phyloP scores from a whole-genome alignment of 352 stramenopile species.

The Phytophthora agathidicida region DNA sequence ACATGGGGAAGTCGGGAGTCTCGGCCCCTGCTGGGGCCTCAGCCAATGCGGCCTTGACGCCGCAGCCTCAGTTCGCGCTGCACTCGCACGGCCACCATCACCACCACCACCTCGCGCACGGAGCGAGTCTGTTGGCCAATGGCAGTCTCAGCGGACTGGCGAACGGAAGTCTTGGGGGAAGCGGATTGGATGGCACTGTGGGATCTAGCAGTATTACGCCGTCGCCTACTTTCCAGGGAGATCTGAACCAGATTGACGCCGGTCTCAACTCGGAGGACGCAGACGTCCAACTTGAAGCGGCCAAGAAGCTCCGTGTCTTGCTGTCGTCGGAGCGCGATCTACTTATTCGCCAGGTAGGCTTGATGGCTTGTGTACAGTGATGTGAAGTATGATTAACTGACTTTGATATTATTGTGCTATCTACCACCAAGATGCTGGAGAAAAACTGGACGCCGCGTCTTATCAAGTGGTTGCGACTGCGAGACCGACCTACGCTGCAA shows the following conservation, averaged over 20 bases:
- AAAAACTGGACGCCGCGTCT: conserved; percentile 89
- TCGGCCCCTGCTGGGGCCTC: neutral
- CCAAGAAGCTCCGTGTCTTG: conserved; percentile 88
- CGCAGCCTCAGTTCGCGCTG: conserved; percentile 57
- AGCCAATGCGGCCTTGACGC: conserved; percentile 18
- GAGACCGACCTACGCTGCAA: conserved; percentile 85
- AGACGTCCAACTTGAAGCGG: conserved; percentile 82
- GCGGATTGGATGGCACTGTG: conserved; percentile 40
- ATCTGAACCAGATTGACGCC: conserved; percentile 83
- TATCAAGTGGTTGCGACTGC: conserved; percentile 84
- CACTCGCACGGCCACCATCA: conserved; percentile 57
- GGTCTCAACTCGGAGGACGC: conserved; percentile 84
- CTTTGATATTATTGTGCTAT: neutral
- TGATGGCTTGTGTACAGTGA: conserved; percentile 1
- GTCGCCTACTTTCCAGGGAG: conserved; percentile 74
- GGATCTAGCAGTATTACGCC: conserved; percentile 37
- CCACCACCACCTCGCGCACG: conserved; percentile 57
- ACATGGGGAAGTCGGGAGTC: conserved; percentile 38
- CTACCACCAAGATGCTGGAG: conserved; percentile 73
- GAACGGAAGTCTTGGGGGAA: conserved; percentile 21
- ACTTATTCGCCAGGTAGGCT: conserved; percentile 81
- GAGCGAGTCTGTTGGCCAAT: conserved; percentile 51
- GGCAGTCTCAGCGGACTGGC: conserved; percentile 49
- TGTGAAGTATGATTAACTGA: too few species aligned
- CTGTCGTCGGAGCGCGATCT: conserved; percentile 85